phyloP scores from a whole-genome alignment of 2,329 filamentous ascomycete genomes.

The Coleophoma cylindrospora region DNA sequence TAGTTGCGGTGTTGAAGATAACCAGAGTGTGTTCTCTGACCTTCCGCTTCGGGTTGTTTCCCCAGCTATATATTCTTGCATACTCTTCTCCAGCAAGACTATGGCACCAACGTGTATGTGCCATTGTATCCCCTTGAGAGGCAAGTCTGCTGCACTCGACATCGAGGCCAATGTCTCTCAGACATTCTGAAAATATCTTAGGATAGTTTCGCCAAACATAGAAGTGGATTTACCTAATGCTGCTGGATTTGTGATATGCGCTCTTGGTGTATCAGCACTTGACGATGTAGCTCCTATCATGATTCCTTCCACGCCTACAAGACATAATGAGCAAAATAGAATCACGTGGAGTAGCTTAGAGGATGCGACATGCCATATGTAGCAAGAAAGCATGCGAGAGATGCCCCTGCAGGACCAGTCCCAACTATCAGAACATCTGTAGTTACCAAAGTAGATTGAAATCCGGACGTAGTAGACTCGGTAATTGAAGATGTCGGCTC shows the following conservation, averaged over 20 bases:
- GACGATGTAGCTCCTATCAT: constrained; percentile 44
- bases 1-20: not conserved
- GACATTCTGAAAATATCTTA: constrained; percentile 34
- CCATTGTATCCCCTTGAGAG: constrained; percentile 35
- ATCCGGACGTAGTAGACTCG: not conserved
- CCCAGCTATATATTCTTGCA: constrained; percentile 45
- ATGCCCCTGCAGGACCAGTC: constrained; percentile 48
- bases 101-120: constrained; percentile 46
- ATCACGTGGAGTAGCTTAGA: too few relatives aligned
- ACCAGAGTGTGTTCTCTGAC: constrained; percentile 19
- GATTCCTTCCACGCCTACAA: constrained; percentile 43
- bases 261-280: constrained; percentile 51
- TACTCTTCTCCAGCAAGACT: constrained; percentile 49
- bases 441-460: constrained; percentile 21
- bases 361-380: constrained; percentile 33
- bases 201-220: not conserved
- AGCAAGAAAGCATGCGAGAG: constrained; percentile 47
- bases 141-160: constrained; percentile 31
- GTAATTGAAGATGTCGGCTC: too few relatives aligned
- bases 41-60: constrained; percentile 37
- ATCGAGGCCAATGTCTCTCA: constrained; percentile 46
- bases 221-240: constrained; percentile 29
- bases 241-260: constrained; percentile 55
- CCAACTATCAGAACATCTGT: constrained; percentile 43
- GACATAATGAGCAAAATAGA: not conserved